Base-by-base conservation (phyloP, 176 grass and related monocot species). In the Coix lacrymajobi region DNA sequence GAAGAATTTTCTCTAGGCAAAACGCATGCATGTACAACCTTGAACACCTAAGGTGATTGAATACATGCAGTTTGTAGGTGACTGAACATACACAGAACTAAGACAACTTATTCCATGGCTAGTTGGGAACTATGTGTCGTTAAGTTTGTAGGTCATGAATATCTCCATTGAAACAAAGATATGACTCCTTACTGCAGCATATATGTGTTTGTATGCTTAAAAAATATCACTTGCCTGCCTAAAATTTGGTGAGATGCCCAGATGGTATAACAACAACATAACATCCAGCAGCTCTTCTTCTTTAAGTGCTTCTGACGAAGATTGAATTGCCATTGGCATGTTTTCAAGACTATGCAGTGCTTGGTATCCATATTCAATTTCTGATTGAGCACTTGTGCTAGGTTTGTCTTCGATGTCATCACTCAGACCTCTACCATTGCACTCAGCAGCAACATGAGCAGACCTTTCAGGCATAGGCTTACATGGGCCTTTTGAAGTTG, bases 251-350 rank as follows among this genome's bases (percentile, higher is more conserved):
- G 90, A 79, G 45, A 93, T 89, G 66, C 88, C 94, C 70, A 96
- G 79, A 96, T 96, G 84, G 65, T 93, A 96, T 68, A 96, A 83
- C 38, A 96, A 77, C 36, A 96, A 38, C 91, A 93, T 93, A 38
- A 93, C 28, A 93, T 93, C 91, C 80, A 96, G 90, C 49, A 96
- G 73, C 69, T 96, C 94, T 83, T 96, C 94, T 76, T 91, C 94
- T 85, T 79, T 84, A 62, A 96, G 65, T 51, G 84, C 81, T 81
- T 87, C 88, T 8, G 86, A 87, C 5, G 90, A 92, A 66, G 66
- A 84, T 64, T 88, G 85, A 71, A 64, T 71, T 30, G 56, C 52
- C 58, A 85, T 69, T 44, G 88, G 10, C 60, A 77, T 74, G 65
- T 46, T 89, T 43, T 85, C 90, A 13, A 85, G 52, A 85, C 63